Percentiles rank a stretch among this genome's conserved stretches.
Conservation (phyloP, 805 yeast species). For the Yarrowia porcina region DNA sequence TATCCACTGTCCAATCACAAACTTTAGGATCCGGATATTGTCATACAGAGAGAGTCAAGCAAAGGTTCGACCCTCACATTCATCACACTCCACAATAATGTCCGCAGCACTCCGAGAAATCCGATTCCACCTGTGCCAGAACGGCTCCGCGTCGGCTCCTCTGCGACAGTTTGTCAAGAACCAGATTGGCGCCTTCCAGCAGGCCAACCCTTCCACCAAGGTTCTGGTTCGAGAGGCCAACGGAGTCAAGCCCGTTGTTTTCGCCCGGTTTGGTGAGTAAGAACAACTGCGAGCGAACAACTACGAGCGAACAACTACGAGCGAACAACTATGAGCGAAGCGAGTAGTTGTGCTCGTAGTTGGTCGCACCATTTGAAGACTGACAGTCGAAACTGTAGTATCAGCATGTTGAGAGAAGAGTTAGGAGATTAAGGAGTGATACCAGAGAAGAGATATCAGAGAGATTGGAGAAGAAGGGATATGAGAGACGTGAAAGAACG, state of each 20-base stretch:
- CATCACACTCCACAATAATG: slow-evolving; percentile 29
- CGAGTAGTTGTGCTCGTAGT: neutral
- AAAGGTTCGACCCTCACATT: neutral
- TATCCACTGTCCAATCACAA: slow-evolving; percentile 10
- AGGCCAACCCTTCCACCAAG: slow-evolving; percentile 63
- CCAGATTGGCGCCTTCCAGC: slow-evolving; percentile 44
- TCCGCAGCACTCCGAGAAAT: slow-evolving; percentile 62
- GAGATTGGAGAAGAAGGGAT: neutral
- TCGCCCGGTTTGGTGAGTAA: slow-evolving; percentile 59
- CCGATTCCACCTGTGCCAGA: slow-evolving; percentile 76
- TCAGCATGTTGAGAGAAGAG: neutral
- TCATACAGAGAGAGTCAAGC: neutral
- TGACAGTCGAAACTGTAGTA: no score
- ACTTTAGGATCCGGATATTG: neutral
- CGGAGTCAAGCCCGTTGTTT: slow-evolving; percentile 69
- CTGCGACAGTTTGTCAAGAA: slow-evolving; percentile 41
- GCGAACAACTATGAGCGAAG: neutral
- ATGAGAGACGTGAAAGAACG: no score
- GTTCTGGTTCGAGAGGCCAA: slow-evolving; percentile 74
- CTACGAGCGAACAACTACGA: neutral
- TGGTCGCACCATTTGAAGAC: no score
- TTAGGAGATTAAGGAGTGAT: neutral
- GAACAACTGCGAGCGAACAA: neutral
- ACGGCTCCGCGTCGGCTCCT: slow-evolving; percentile 67
- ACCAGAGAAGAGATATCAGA: neutral